Conservation (phyloP, 2,329 filamentous ascomycete species). For the Scytalidium lignicola region DNA sequence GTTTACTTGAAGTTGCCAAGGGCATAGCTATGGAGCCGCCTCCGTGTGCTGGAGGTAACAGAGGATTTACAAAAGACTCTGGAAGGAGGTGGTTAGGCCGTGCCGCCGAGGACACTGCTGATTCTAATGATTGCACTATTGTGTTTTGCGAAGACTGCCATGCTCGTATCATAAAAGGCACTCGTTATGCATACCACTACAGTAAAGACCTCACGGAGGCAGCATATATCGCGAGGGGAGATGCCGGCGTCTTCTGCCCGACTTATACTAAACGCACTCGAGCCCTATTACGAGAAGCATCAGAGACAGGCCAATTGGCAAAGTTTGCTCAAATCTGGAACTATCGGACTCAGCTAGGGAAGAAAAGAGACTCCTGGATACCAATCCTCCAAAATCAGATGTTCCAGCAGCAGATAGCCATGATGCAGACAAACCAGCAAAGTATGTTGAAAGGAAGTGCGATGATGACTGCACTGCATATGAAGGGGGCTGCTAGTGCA, state of each 20-base stretch:
- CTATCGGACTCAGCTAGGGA: neutral
- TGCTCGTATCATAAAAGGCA: constrained; percentile 3
- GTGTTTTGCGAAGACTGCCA: constrained; percentile 14
- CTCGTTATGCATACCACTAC: constrained; percentile 2
- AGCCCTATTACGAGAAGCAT: constrained; percentile 2
- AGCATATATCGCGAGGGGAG: constrained; percentile 4
- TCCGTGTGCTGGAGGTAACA: constrained; percentile 4
- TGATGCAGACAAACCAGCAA: neutral
- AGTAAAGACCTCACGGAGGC: constrained; percentile 7
- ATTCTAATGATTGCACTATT: constrained; percentile 8
- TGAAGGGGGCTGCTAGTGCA: too few relatives aligned
- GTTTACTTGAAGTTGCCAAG: neutral
- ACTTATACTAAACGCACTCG: constrained; percentile 8
- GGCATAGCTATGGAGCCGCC: neutral
- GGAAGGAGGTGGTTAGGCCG: constrained; percentile 11
- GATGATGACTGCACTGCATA: too few relatives aligned
- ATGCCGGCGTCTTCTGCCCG: constrained; percentile 4
- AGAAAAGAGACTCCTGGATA: constrained; percentile 1
- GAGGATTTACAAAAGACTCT: constrained; percentile 5
- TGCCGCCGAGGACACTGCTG: neutral
- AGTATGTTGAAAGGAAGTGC: too few relatives aligned
- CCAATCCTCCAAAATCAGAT: constrained; percentile 4
- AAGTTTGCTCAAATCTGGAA: constrained; percentile 10
- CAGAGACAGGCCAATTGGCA: constrained; percentile 2
- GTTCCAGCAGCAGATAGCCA: constrained; percentile 4